Evolutionary conservation across 192 early-diverging fungal species (phyloP).

Genomic region (Backusella morwellensis): DNA sequence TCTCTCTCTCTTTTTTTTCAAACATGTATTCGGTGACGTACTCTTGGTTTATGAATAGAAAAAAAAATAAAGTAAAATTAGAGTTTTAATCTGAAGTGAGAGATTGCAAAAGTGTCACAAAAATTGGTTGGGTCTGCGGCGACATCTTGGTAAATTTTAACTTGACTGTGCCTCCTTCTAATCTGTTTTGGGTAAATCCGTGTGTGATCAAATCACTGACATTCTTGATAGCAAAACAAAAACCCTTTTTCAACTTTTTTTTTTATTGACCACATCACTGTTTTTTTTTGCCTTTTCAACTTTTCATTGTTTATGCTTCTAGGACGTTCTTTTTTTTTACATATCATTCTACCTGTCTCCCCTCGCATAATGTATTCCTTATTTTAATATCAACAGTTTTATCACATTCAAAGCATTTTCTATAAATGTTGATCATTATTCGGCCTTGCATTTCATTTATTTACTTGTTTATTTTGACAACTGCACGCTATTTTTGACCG

Average conservation of each 20-base stretch:
- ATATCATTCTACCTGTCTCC: background rate
- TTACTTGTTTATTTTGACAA: background rate
- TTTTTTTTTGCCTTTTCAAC: background rate
- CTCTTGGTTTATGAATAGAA: background rate
- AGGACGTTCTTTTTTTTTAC: background rate
- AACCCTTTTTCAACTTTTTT: background rate
- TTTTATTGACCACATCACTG: background rate
- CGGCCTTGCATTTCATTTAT: background rate
- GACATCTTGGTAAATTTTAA: background rate
- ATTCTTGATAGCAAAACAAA: background rate
- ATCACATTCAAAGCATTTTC: no score
- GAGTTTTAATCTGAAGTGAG: background rate
- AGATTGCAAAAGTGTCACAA: background rate
- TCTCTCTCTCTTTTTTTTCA: background rate
- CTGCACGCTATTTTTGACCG: background rate
- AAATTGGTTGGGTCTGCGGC: background rate
- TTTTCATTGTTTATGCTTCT: no score
- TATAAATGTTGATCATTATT: background rate
- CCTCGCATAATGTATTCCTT: background rate
- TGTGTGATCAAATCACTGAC: conserved; percentile 2
- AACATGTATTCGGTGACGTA: background rate
- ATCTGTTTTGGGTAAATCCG: background rate
- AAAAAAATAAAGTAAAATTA: background rate
- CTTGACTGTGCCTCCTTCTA: background rate
- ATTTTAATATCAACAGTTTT: background rate